Evolutionary conservation across 2,329 filamentous ascomycete genomes (phyloP).

Genomic region (Sclerotinia spermophila): DNA sequence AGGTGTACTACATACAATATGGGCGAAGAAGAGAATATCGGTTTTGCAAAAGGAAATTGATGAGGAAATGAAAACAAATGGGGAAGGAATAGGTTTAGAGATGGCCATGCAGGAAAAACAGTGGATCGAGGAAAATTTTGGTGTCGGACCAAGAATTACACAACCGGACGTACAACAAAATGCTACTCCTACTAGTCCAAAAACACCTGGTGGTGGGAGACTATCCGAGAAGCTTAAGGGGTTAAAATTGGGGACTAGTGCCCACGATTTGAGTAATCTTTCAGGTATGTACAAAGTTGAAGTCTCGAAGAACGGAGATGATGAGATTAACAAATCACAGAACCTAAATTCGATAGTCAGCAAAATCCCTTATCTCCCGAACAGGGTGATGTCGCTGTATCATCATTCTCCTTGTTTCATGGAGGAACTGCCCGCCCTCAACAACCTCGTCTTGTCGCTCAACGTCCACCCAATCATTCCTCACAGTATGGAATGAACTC

Average conservation of each 20-base stretch:
- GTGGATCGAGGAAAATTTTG: constrained; percentile 81
- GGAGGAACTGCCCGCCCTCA: constrained; percentile 43
- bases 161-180: constrained; percentile 36
- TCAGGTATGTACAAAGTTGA: constrained; percentile 45
- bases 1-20: constrained; percentile 79
- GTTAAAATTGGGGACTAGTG: constrained; percentile 71
- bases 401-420: constrained; percentile 58
- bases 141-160: constrained; percentile 29
- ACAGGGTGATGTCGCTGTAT: constrained; percentile 59
- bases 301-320: neutral
- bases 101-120: constrained; percentile 81
- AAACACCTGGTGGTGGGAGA: constrained; percentile 61
- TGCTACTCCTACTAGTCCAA: constrained; percentile 52
- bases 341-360: constrained; percentile 25
- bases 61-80: constrained; percentile 66
- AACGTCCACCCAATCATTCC: constrained; percentile 30
- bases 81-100: constrained; percentile 76
- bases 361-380: constrained; percentile 53
- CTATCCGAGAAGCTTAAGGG: constrained; percentile 77
- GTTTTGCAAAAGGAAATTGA: constrained; percentile 75
- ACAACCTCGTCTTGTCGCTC: constrained; percentile 36
- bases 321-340: constrained; percentile 29
- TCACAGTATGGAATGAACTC: constrained; percentile 29
- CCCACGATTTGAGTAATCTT: constrained; percentile 56
- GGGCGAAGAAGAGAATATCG: constrained; percentile 78